Evolutionary conservation across 139 green algal species (phyloP), one percentile per base, ranked within the genome.

Genomic region (Picochlorum sp.): DNA sequence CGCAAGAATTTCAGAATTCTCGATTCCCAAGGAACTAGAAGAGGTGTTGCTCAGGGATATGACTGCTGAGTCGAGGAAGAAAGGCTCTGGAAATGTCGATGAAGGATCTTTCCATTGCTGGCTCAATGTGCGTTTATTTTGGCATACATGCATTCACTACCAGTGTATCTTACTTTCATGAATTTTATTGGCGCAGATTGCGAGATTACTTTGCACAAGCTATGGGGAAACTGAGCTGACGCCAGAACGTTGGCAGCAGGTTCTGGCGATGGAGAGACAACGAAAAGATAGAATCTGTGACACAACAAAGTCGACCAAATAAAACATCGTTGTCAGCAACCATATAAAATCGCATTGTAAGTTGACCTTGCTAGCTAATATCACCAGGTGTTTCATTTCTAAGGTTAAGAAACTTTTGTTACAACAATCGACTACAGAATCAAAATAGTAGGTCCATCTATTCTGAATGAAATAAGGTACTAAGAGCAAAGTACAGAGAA

Each of bases 161-260:
- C 4, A 30, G 3, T 30, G 4, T 30, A 30, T 30, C 28, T 30
- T 30, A 30, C 28, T 30, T 30, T 30, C 34, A 3, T 13, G 34
- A 11, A 41, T 41, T 54, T 54, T 54, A 54, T 54, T 54, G 16
- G 23, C 4, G 47, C 47, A 54, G 47, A 20, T 54, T 20, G 64
- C 64, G 14, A 52, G 74, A 4, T 63, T 82, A 41, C 41, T 78
- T 58, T 49, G 70, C 5, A 28, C 65, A 10, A 81, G 74, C 63
- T 61, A 76, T 32, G 74, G 74, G 0, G 78, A 84, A 64, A 15
- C 37, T 1, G 24, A 14, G 10, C 28, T 84, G 23, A 80, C 50
- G 2, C 54, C 38, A 6, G 57, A 72, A 37, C 63, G 70, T 4
- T 84, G 75, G 70, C 23, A 67, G 6, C 47, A 61, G 6, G 65